These are phyloP conservation scores for Metarhizium guizhouense DNA, from an alignment of 2,329 filamentous ascomycete species.

Conservation along the genomic window DNA sequence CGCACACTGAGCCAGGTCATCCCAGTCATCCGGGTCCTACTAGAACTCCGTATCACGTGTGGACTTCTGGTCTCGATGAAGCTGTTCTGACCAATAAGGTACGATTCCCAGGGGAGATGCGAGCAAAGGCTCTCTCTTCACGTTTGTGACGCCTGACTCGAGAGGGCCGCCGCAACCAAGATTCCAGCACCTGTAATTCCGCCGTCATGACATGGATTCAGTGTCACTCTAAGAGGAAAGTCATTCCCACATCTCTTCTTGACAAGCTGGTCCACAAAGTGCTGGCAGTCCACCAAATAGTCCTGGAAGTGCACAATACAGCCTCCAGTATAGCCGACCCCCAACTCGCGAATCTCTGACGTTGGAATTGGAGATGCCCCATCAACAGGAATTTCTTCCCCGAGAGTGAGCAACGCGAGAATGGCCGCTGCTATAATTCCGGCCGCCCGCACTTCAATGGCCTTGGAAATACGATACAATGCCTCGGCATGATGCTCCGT, in stretches of 20 bases:
- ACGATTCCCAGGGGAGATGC: neutral
- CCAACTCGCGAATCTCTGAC: constrained; percentile 42
- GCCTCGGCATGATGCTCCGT: constrained; percentile 47
- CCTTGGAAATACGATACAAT: constrained; percentile 58
- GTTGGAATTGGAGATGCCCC: constrained; percentile 7
- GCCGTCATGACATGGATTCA: constrained; percentile 51
- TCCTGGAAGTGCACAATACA: constrained; percentile 74
- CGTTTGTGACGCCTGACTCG: constrained; percentile 16
- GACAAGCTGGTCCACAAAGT: constrained; percentile 52
- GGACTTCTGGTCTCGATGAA: neutral
- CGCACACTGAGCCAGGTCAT: too few relatives aligned
- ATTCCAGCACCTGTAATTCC: constrained; percentile 55
- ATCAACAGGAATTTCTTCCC: constrained; percentile 51
- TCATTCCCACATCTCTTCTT: constrained; percentile 15
- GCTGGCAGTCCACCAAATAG: constrained; percentile 61
- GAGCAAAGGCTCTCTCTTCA: neutral
- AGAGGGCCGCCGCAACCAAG: constrained; percentile 36
- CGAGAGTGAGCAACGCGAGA: constrained; percentile 58
- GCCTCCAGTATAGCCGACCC: constrained; percentile 72
- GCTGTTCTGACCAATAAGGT: neutral
- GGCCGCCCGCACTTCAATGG: constrained; percentile 64
- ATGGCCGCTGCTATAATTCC: constrained; percentile 66
- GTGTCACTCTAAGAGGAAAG: constrained; percentile 33
- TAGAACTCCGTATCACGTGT: neutral
- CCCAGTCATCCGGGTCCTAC: neutral